Conservation (phyloP, 495 filamentous ascomycete species). For the Oleoguttula mirabilis region DNA sequence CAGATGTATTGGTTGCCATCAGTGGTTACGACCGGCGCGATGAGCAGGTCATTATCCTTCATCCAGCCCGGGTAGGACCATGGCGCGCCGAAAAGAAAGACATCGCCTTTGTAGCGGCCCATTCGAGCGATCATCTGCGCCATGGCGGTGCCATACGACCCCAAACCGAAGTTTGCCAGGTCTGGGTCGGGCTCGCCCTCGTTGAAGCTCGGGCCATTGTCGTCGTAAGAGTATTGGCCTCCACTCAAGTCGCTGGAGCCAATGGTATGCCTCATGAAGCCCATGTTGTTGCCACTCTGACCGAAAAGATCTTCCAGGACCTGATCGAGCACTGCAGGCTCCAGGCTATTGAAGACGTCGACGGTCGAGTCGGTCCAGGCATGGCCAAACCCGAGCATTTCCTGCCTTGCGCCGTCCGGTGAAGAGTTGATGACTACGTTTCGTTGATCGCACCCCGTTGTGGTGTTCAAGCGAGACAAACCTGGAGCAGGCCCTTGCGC, state of each 20-base stretch:
- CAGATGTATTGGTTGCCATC: not conserved
- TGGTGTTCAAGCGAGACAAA: constrained; percentile 1
- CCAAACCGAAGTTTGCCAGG: constrained; percentile 35
- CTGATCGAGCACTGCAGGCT: constrained; percentile 27
- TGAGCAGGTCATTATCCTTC: constrained; percentile 43
- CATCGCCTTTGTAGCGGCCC: constrained; percentile 27
- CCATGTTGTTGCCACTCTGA: constrained; percentile 36
- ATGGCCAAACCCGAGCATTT: constrained; percentile 42
- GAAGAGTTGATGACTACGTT: constrained; percentile 7
- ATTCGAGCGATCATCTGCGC: constrained; percentile 36
- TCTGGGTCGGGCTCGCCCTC: constrained; percentile 30
- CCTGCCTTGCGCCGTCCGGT: constrained; percentile 22
- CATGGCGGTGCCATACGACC: constrained; percentile 42
- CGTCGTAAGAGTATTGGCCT: constrained; percentile 43
- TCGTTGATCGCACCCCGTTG: not conserved
- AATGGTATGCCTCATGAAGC: constrained; percentile 44
- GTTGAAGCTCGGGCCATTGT: constrained; percentile 23
- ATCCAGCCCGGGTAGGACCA: constrained; percentile 49
- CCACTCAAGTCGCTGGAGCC: constrained; percentile 41
- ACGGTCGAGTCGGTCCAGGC: constrained; percentile 47
- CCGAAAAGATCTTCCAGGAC: constrained; percentile 40
- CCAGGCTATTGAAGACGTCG: constrained; percentile 37
- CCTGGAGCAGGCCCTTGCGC: constrained; percentile 10
- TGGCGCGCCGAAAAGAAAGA: constrained; percentile 37
- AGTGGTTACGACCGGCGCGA: constrained; percentile 1